Evolutionary conservation across 1,284 basidiomycete species (phyloP).

Genomic region (Vanrija humicola): DNA sequence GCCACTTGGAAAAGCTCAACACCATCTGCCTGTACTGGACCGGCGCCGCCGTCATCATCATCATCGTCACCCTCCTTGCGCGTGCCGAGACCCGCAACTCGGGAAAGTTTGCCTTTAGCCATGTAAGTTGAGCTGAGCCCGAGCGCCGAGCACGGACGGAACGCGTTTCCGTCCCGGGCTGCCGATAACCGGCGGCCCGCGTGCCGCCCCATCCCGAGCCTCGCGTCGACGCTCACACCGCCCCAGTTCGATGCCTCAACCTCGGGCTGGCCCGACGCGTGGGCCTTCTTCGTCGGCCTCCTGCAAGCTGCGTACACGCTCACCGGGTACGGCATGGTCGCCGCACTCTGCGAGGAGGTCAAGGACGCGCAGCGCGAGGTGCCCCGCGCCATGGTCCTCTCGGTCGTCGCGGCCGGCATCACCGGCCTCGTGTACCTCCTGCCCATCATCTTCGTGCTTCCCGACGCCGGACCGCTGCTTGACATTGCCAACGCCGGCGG

Average conservation of each 20-base stretch:
- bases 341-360: conserved; percentile 49
- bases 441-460: conserved; percentile 51
- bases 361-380: conserved; percentile 46
- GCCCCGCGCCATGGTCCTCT: conserved; percentile 49
- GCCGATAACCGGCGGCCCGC: no score
- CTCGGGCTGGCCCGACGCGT: conserved; percentile 14
- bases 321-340: conserved; percentile 49
- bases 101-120: conserved; percentile 46
- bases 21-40: conserved; percentile 52
- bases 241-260: conserved; percentile 13
- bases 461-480: conserved; percentile 44
- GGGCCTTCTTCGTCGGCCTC: conserved; percentile 22
- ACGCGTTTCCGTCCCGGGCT: no score
- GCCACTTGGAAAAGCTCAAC: conserved; percentile 44
- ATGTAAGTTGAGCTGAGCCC: conserved; percentile 21
- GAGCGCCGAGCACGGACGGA: neutral
- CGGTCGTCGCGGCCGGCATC: conserved; percentile 50
- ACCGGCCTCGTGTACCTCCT: conserved; percentile 49
- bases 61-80: conserved; percentile 49
- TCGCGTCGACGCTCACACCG: neutral
- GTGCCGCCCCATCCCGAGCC: conserved; percentile 17
- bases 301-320: conserved; percentile 44
- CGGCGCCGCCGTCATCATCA: conserved; percentile 49
- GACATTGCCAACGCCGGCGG: conserved; percentile 39
- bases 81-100: conserved; percentile 48